These are phyloP conservation scores for Kazachstania africana DNA, from an alignment of 805 yeast species.

Conservation along the genomic window DNA sequence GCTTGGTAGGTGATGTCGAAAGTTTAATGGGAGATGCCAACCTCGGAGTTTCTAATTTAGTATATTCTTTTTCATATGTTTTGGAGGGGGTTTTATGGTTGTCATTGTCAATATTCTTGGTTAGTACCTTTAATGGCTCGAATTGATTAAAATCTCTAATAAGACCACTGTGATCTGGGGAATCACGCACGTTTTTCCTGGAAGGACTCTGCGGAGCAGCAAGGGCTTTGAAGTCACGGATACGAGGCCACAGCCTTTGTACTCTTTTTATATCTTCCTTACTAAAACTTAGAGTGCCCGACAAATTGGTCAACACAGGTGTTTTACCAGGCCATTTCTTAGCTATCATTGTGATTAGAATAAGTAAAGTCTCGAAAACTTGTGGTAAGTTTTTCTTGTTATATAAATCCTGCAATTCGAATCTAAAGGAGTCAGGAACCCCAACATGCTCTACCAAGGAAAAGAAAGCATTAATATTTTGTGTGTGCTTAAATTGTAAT, in stretches of 20 bases:
- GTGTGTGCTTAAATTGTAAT: slow-evolving; percentile 81
- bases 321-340: slow-evolving; percentile 39
- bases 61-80: neutral
- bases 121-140: neutral
- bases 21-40: neutral
- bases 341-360: slow-evolving; percentile 63
- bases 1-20: slow-evolving; percentile 2
- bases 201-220: slow-evolving; percentile 25
- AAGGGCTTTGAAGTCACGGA: slow-evolving; percentile 67
- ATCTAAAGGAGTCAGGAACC: slow-evolving; percentile 79
- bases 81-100: neutral
- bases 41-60: neutral
- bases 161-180: slow-evolving; percentile 10
- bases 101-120: neutral
- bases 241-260: slow-evolving; percentile 47
- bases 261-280: slow-evolving; percentile 60
- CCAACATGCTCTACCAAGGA: slow-evolving; percentile 53
- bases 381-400: slow-evolving; percentile 88
- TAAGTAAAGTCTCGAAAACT: slow-evolving; percentile 88
- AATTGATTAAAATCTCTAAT: slow-evolving; percentile 14
- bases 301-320: slow-evolving; percentile 50
- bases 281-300: slow-evolving; percentile 46
- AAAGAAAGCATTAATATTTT: slow-evolving; percentile 80
- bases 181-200: slow-evolving; percentile 1
- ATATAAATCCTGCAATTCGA: slow-evolving; percentile 86